Evolutionary conservation across 2,329 filamentous ascomycete genomes (phyloP), one percentile per base, ranked within the genome.

Genomic region (Aspergillus udagawae): DNA sequence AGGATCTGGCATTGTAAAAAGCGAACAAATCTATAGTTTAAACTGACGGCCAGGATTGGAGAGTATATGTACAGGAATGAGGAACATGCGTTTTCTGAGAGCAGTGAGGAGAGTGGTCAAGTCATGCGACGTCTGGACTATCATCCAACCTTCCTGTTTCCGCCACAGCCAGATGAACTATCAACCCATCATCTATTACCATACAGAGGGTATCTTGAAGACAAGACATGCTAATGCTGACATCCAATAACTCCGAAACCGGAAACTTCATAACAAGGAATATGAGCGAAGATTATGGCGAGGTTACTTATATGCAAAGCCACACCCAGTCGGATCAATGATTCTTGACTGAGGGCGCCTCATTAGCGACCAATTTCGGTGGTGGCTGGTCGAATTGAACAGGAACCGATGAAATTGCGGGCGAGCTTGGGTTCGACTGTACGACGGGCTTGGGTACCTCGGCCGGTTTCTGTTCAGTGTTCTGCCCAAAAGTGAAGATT

Each of bases 401-500:
- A 38, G 25, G 21, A 5, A 9, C 14, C 7, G 49, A 4, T 14
- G 44, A 4, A 7, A 42, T 59, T 9, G 54, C 38, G 6, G 52
- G 32, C 8, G 32, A 50, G 21, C 45, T 48, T n/a, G 53, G 51
- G 45, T 49, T 56, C 20, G 53, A 51, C 44, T 59, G 50, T 20
- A 56, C 55, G 20, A 53, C 50, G 14, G 60, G 17, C 42, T 23
- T 10, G 20, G 42, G 21, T 21, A 12, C 47, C 44, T 57, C 60
- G 28, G 59, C 51, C 49, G 38, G 32, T 6, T 52, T 53, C 9
- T 56, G 58, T 29, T 64, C 59, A 17, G 56, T 28, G 17, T 51
- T 64, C 45, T 63, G 60, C 3, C 61, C 61, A 55, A 67, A 67
- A 10, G 71, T 65, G 21, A 76, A 55, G 29, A 70, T 73, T 1